Evolutionary conservation across 441 rosid genomes (phyloP), one percentile per base, ranked within the genome.

Genomic region (Jatropha podagrica): DNA sequence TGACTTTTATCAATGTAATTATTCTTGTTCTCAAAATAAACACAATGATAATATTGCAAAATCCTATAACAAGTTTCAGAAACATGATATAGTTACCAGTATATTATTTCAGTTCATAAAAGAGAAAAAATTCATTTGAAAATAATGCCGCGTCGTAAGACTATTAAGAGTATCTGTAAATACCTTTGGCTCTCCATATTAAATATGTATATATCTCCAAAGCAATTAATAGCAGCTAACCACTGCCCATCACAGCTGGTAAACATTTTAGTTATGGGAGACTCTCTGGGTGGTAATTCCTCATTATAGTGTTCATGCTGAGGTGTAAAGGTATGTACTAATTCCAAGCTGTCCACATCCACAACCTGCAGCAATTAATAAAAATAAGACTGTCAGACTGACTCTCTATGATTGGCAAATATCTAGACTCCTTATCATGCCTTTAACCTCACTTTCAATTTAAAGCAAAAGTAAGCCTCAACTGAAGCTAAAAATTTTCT

Each of bases 191-290:
- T 88, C 81, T 94, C 95, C 78, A 92, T 86, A 82, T 92, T 88
- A 84, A 90, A 92, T 42, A 96, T 74, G 68, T 94, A 90, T 38
- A 91, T 73, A 87, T 96, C 98, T 65, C 98, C 97, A 87, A 91
- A 94, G 85, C 98, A 96, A 81, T 89, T 96, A 74, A 90, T 61
- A 32, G 98, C 97, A 80, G 97, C 96, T 76, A 96, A 76, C 96
- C 99, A 94, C 74, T 86, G 94, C 81, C 92, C 98, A 87, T 91
- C 90, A 71, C 86, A 79, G 80, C 97, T 96, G 13, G 91, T 84
- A 75, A 89, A 89, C 92, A 96, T 79, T 85, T 87, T 92, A 76
- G 97, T 96, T 79, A 96, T 85, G 27, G 97, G 96, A 75, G 93
- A 93, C 80, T 90, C 98, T 32, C 69, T 73, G 54, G 92, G 88